Evolutionary conservation across 768 basidiomycete genomes (phyloP), one percentile per base, ranked within the genome.

Genomic region (Suillus alpinus): DNA sequence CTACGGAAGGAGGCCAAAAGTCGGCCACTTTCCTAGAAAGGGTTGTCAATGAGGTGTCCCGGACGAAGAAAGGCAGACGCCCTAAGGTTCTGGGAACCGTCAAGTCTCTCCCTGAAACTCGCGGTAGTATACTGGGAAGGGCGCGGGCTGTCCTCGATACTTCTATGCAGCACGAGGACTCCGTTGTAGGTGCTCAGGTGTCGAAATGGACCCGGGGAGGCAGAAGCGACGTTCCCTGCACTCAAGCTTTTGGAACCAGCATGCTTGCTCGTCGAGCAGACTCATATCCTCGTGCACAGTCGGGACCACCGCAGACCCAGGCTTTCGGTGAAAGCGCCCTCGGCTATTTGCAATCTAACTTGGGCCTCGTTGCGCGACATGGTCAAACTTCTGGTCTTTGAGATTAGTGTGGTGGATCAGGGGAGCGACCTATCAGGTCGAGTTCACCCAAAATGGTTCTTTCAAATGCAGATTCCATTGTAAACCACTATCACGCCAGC

Each of bases 1-100:
- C 57, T 29, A 50, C 60, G 14, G 61, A 60, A 39, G 64, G 58
- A n/a, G 58, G 62, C 16, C 65, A 72, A 20, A 73, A 75, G 8
- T 79, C 63, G 18, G 58, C 73, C 20, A 80, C 89, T 0, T 76
- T 85, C 37, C 75, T 89, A 57, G 83, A 86, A 63, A 80, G 82
- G 4, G 71, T 85, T n/a, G 69, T 86, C 10, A 72, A 78, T 34
- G 75, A 77, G n/a, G 76, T 71, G 4, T 73, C 71, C n/a, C 74
- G 81, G 1, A 82, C 77, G 67, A 85, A 80, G 68, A 81, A 77
- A 64, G 66, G 65, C 6, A 80, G 73, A 64, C 80, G 75, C 40
- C 66, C 65, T 23, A 71, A 76, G 49, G 67, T 73, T 18, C 61
- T 71, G 51, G 74, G 79, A 46, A 82, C 80, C 8, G 76, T 90